These are phyloP conservation scores for Theobroma grandiflorum DNA, from an alignment of 441 rosid species.

Conservation along the genomic window DNA sequence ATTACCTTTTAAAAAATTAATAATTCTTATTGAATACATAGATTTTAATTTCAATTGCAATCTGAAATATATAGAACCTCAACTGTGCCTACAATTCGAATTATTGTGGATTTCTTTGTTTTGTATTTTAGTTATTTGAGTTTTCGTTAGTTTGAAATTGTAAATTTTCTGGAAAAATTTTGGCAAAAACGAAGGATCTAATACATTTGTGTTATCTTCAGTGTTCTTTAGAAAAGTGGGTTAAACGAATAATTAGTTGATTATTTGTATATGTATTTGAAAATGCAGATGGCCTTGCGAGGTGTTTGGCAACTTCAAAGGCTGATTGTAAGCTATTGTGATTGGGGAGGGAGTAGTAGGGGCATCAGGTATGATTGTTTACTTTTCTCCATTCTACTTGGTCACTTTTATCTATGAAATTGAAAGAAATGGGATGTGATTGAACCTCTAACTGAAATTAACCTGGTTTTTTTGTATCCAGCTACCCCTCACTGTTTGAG, in stretches of 20 bases:
- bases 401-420: not conserved
- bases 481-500: too few species aligned
- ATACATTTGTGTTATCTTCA: not conserved
- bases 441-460: not conserved
- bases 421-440: not conserved
- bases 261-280: slow-evolving; percentile 6
- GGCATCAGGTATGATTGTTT: slow-evolving; percentile 69
- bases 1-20: too few species aligned
- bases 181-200: not conserved
- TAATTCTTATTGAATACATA: too few species aligned
- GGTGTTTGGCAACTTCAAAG: slow-evolving; percentile 90
- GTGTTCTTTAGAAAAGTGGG: not conserved
- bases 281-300: slow-evolving; percentile 68
- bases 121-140: not conserved
- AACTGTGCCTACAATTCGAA: not conserved
- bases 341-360: slow-evolving; percentile 96
- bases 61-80: not conserved
- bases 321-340: slow-evolving; percentile 79
- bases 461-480: too few species aligned
- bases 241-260: not conserved
- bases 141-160: not conserved
- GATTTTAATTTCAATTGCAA: not conserved
- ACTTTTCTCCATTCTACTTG: not conserved
- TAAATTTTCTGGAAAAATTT: not conserved
- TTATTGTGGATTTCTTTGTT: not conserved